phyloP scores from a whole-genome alignment of 2,329 filamentous ascomycete species.

The Tympanopsis confertula region DNA sequence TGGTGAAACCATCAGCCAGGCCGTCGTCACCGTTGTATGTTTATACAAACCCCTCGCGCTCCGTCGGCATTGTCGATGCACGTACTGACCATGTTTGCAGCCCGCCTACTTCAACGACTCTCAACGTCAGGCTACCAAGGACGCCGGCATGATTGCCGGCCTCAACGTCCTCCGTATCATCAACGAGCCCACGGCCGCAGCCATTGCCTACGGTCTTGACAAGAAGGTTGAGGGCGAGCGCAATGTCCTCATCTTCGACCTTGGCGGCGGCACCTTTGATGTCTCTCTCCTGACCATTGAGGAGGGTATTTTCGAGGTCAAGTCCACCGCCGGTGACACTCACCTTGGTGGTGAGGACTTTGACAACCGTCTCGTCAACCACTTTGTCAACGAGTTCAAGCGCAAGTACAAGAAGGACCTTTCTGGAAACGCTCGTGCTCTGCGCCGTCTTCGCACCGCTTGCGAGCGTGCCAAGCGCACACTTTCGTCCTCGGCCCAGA shows the following conservation, averaged over 20 bases:
- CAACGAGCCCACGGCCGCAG: conserved; percentile 88
- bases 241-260: conserved; percentile 97
- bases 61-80: too few relatives aligned
- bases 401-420: conserved; percentile 79
- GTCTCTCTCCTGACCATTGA: conserved; percentile 95
- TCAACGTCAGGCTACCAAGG: too few relatives aligned
- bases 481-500: conserved; percentile 90
- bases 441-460: conserved; percentile 94
- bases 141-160: conserved; percentile 91
- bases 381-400: conserved; percentile 89
- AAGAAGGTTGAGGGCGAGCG: conserved; percentile 92
- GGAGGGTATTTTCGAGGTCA: conserved; percentile 98
- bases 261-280: conserved; percentile 98
- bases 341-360: too few relatives aligned
- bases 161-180: conserved; percentile 96
- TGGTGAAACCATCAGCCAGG: conserved; percentile 87
- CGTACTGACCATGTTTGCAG: too few relatives aligned
- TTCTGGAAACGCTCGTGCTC: conserved; percentile 76
- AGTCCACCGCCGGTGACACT: conserved; percentile 97
- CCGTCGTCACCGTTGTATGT: conserved; percentile 90
- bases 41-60: too few relatives aligned
- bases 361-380: conserved; percentile 94
- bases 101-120: conserved; percentile 99
- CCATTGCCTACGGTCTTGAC: conserved; percentile 96
- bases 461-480: too few relatives aligned